Base-by-base conservation (phyloP, 2,329 filamentous ascomycete genomes). In the Drechslerella dactyloides region DNA sequence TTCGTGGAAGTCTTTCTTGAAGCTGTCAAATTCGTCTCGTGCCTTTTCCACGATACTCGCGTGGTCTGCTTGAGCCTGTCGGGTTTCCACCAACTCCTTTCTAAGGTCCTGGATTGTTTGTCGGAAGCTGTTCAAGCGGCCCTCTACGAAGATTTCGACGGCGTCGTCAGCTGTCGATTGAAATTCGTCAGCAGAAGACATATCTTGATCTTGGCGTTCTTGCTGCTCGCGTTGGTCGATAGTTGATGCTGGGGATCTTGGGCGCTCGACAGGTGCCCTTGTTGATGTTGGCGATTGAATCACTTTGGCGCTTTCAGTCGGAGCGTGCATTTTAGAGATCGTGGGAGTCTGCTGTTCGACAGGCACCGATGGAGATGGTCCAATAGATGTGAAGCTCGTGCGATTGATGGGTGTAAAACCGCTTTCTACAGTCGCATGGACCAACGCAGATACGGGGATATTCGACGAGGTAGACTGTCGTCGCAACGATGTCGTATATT, bases 21-120 rank as follows among this genome's bases (percentile, higher is more conserved):
- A 69, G 0, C 27, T 37, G 33, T 62, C 44, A n/a, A 70, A 70
- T n/a, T 55, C 53, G 19, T 63, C 59, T n/a, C 59, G 58, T 11
- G 54, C 57, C 5, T 56, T 63, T 17, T 70, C 57, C 8, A 62
- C 44, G 10, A 69, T 58, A 10, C n/a, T 46, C 7, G 46, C 35
- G 10, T 50, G 37, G 33, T 55, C 59, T 4, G 19, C 46, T 30
- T 61, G 57, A 5, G 46, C 33, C 13, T 46, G 46, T 24, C 54
- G 63, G 6, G 58, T 30, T 24, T 70, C 66, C 5, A 33, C 33
- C 17, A 70, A 21, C 4, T 70, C 66, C 10, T 44, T 54, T 27
- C 54, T 24, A 7, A 64, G n/a, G 1, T 62, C 40, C n/a, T 58
- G 53, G 13, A 69, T 15, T 2, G 52, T 42, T 13, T 30, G 44